Base-by-base conservation (phyloP, 164 flowering plant species). In the Aristolochia californica region DNA sequence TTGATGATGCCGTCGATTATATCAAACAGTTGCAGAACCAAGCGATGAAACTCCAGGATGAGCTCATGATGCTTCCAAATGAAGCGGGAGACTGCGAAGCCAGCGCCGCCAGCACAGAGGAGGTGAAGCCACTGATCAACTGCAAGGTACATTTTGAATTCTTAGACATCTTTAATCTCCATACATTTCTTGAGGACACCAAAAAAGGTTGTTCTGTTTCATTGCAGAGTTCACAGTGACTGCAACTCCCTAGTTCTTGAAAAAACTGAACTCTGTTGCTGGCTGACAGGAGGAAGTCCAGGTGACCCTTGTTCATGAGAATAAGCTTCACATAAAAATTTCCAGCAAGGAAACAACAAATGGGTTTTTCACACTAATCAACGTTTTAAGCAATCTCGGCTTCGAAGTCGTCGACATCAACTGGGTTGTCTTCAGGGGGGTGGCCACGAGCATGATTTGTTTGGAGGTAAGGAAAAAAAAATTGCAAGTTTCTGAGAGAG, bases 1-100 rank as follows among this genome's bases (percentile, higher is more conserved):
- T 89, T 8, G 83, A 73, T 0, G 97, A 89, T 55, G 85, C 97
- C 0, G 69, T 79, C 21, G 70, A 72, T 43, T 84, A 86, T 70
- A 84, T 87, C 17, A 38, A 65, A 57, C 70, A 64, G 56, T 72
- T 90, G 63, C 67, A 83, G 67, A 65, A 59, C 40, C 51, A 61
- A 45, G 87, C 74, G 17, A 45, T 72, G 63, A 69, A 71, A 28
- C 87, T 90, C 5, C 68, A 63, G 5, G 65, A 74, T 69, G 69
- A 75, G 75, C 82, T 87, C 22, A 62, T 48, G 2, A 78, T 78
- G 66, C 55, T 77, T 66, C 84, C 78, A 24, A 67, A 57, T 13
- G 78, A 63, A 53, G 77, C 75, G 21, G 70, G 53, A 20, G 47
- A 16, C 4, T n/a, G 8, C 20, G 10, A 1, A 9, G 23, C 26